These are phyloP conservation scores for Spergularia bocconei DNA, from an alignment of 148 eudicot genomes.

Conservation along the genomic window DNA sequence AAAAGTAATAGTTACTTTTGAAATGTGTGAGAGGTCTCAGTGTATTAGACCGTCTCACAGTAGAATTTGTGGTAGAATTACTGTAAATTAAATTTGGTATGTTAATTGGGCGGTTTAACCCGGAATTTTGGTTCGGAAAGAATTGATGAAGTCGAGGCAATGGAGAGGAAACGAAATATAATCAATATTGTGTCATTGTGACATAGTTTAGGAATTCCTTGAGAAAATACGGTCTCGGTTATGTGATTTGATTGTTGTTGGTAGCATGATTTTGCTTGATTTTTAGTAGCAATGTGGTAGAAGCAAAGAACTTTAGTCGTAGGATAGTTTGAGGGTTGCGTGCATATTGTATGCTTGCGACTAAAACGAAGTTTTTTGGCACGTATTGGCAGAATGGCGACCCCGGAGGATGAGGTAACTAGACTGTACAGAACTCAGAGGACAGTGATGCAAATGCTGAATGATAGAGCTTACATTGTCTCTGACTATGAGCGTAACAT, in stretches of 20 bases:
- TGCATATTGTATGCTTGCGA: background rate
- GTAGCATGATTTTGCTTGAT: too few species aligned
- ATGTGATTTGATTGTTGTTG: too few species aligned
- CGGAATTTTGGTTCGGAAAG: background rate
- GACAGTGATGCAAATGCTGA: constrained; percentile 71
- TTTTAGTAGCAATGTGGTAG: background rate
- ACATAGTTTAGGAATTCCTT: background rate
- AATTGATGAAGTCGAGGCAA: background rate
- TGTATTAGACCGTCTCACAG: too few species aligned
- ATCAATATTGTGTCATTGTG: background rate
- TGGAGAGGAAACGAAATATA: background rate
- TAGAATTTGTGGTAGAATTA: too few species aligned
- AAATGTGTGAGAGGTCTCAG: too few species aligned
- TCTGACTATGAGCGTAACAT: constrained; percentile 55
- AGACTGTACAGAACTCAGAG: constrained; percentile 54
- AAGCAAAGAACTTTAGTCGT: background rate
- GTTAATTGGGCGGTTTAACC: background rate
- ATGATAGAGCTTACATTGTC: constrained; percentile 63
- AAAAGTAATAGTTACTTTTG: too few species aligned
- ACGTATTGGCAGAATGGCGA: constrained; percentile 33
- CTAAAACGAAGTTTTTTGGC: background rate
- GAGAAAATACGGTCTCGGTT: background rate
- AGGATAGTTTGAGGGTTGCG: background rate
- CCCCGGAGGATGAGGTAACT: constrained; percentile 57
- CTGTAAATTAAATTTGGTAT: background rate